Evolutionary conservation across 192 early-diverging fungal species (phyloP), one percentile per base, ranked within the genome.

Genomic region (Funneliformis mosseae): DNA sequence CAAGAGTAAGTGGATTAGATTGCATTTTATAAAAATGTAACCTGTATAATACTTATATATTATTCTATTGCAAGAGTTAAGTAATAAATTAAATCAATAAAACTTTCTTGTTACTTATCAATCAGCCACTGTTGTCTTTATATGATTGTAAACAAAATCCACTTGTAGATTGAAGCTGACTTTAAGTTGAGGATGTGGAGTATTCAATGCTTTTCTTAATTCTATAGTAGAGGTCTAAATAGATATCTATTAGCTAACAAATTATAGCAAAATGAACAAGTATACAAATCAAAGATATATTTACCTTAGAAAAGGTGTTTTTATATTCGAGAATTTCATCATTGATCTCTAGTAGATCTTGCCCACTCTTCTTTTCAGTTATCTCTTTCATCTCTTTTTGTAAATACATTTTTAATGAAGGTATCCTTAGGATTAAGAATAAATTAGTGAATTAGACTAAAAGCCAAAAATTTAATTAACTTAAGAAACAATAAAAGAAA

Each of bases 381-480:
- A 81, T 81, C 39, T 81, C 80, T 16, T 27, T 45, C 38, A 81
- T 25, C 50, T 81, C 80, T 23, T 63, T 74, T 39, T 46, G 45
- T 74, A n/a, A 81, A 81, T 62, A 60, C 80, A 8, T 74, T 63
- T 66, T 72, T 62, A 23, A 74, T 23, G 59, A 81, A 81, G 14
- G 6, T 4, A 67, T 81, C 80, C 72, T 23, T 67, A 66, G 43
- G 59, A 64, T 81, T 72, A 33, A 81, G 60, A 33, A 81, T 81
- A 33, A 81, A 81, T 11, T 71, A 81, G 71, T 81, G 80, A 43
- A 81, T 60, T n/a, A 74, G 80, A 67, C 80, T 81, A 81, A 75
- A 81, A 81, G 39, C 33, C 42, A 38, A 80, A 73, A 27, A 61
- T 50, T n/a, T n/a, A n/a, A n/a, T n/a, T n/a, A n/a, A n/a, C n/a